Evolutionary conservation across 208 protist species (phyloP), one percentile per base, ranked within the genome.

Genomic region (Leishmania braziliensis): DNA sequence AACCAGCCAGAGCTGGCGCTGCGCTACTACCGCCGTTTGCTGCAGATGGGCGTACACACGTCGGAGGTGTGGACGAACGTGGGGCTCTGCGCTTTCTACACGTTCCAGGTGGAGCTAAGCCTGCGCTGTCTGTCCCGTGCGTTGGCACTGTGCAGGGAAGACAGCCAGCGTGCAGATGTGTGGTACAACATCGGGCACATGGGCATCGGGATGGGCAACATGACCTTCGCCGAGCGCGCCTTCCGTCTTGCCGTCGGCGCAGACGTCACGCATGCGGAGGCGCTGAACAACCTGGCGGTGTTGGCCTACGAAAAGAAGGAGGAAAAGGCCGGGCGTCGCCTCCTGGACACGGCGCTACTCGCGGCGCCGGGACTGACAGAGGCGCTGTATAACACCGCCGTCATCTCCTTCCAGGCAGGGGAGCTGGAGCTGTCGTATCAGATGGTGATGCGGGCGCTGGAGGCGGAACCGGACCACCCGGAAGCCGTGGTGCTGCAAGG

Each of bases 161-260:
- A 95, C 74, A 84, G 87, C 36, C 78, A 90, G 78, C 84, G 87
- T 23, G 90, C 97, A 10, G 96, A 99, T 81, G 87, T 98, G 39
- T 99, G 97, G 97, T 99, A 98, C 88, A 99, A 99, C 87, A 95
- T 99, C 79, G 97, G 97, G 10, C 96, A 99, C 81, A 88, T 99
- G 26, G 96, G 95, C 5, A 93, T 99, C 77, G 89, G 92, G 29
- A 91, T 99, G 48, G 98, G 98, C 62, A 98, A 99, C 81, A 65
- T 94, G 0, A 66, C 60, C 26, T 89, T 99, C 46, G 98, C 98
- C 1, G 92, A 98, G 65, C 96, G 98, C 58, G 94, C 96, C 60
- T 98, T 99, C 77, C 94, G 96, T 46, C 84, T 99, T 53, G 93
- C 97, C 5, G 85, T 98, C 9, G 88, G 90, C 48, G 80, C 96